phyloP scores from a whole-genome alignment of 331 rosid species.

The Rhamnella rubrinervis region DNA sequence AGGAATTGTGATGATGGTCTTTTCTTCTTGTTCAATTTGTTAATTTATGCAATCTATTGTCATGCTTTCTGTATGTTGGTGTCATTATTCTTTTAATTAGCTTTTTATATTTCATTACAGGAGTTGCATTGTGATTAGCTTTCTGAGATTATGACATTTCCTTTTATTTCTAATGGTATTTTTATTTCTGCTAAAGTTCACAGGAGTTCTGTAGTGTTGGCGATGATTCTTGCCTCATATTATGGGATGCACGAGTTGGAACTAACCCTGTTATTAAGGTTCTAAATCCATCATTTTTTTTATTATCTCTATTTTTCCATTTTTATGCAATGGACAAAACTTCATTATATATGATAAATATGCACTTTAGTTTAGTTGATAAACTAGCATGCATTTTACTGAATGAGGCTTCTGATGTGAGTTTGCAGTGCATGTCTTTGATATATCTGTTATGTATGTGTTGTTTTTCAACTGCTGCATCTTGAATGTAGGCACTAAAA shows the following conservation, averaged over 20 bases:
- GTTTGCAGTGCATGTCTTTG: background rate
- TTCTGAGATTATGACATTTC: background rate
- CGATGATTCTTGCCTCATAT: constrained; percentile 94
- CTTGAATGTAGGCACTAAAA: too few species aligned
- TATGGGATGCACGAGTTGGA: constrained; percentile 98
- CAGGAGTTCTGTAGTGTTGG: constrained; percentile 99
- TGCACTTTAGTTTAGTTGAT: background rate
- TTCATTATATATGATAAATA: background rate
- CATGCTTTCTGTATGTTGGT: background rate
- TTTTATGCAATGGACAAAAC: background rate
- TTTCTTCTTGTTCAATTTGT: background rate
- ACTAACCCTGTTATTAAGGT: constrained; percentile 88
- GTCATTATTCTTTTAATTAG: background rate
- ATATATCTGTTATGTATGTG: background rate
- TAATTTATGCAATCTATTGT: background rate
- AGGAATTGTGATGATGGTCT: background rate
- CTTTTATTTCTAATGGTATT: constrained; percentile 35
- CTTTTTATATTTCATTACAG: constrained; percentile 9
- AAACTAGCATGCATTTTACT: background rate
- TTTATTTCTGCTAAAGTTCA: constrained; percentile 60
- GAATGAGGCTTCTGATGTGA: background rate
- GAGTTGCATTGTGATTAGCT: constrained; percentile 1
- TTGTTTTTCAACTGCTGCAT: background rate
- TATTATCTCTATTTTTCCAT: background rate
- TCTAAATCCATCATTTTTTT: background rate